Evolutionary conservation across 2,329 filamentous ascomycete species (phyloP).

Genomic region (Colletotrichum sp.): DNA sequence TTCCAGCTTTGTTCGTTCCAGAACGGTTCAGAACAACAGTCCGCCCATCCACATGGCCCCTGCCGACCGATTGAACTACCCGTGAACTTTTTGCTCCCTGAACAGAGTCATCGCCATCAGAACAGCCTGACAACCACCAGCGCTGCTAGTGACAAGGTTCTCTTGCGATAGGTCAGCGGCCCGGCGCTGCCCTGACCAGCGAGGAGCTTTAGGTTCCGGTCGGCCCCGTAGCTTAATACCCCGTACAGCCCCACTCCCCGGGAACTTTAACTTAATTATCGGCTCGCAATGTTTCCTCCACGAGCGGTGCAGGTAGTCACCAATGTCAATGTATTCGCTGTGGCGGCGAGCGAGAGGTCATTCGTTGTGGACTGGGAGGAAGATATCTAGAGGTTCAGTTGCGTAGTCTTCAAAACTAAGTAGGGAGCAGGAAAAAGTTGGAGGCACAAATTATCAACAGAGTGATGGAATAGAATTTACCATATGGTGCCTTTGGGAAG

Average conservation of each 20-base stretch:
- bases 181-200: not conserved
- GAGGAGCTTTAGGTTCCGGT: not conserved
- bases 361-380: fast-evolving
- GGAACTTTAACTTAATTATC: not conserved
- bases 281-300: not conserved
- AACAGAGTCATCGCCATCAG: not conserved
- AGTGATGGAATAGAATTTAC: not conserved
- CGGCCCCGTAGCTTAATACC: not conserved
- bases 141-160: not conserved
- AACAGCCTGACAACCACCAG: not conserved
- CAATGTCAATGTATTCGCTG: fast-evolving
- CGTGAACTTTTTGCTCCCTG: fast-evolving
- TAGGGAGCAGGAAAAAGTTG: not conserved
- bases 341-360: not conserved
- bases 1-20: not conserved
- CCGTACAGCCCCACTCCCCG: not conserved
- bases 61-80: not conserved
- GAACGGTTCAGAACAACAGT: not conserved
- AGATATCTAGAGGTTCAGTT: not conserved
- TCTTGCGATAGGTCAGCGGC: not conserved
- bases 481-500: not conserved
- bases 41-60: not conserved
- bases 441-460: not conserved
- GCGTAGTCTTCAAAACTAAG: not conserved
- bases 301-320: not conserved